Conservation (phyloP, 176 grass and related monocot genomes). For the Carex cristatella region DNA sequence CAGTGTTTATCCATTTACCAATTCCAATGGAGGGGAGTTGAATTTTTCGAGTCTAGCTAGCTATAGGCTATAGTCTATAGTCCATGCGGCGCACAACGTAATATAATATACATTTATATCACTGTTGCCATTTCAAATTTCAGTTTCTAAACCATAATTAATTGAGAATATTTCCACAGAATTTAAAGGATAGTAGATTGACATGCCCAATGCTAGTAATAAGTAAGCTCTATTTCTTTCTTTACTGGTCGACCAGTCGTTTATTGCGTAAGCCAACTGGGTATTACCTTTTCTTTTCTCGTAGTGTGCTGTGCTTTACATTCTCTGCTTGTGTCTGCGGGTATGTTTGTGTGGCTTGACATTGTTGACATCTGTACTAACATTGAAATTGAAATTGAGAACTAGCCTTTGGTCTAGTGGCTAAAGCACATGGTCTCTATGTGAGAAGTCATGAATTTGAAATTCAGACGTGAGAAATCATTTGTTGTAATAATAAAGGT, state of each 20-base stretch:
- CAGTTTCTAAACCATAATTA: conserved; percentile 8
- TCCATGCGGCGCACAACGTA: conserved; percentile 15
- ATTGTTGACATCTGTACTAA: neutral
- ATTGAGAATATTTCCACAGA: neutral
- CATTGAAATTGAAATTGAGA: neutral
- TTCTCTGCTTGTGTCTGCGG: neutral
- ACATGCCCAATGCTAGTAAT: neutral
- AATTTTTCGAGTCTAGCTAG: neutral
- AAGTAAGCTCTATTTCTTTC: neutral
- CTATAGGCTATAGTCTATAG: neutral
- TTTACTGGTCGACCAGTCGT: conserved; percentile 13
- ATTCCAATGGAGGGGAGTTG: neutral
- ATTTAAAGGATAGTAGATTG: neutral
- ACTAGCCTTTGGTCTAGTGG: no score
- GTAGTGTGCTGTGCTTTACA: neutral
- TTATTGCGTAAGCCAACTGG: conserved; percentile 14
- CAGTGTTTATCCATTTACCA: neutral
- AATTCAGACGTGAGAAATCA: no score
- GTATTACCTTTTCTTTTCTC: neutral
- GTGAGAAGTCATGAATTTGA: no score
- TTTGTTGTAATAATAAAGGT: no score
- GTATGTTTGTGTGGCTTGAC: neutral
- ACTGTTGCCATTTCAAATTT: conserved; percentile 19
- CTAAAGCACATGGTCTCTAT: no score
- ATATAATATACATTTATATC: conserved; percentile 10